Evolutionary conservation across 2,329 filamentous ascomycete genomes (phyloP).

Genomic region (Coniochaeta sp.): DNA sequence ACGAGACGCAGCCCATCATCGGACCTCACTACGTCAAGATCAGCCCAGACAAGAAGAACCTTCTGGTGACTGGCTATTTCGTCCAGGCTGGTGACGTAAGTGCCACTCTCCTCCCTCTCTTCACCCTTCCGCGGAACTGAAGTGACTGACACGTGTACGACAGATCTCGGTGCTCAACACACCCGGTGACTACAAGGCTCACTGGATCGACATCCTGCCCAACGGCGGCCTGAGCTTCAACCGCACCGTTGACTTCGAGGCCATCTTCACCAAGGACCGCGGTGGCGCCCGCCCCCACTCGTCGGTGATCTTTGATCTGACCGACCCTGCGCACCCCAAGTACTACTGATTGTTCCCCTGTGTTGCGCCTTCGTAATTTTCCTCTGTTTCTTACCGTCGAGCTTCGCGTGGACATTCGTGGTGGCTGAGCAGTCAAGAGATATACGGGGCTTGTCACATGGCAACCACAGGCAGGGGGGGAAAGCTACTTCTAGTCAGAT

Average conservation of each 20-base stretch:
- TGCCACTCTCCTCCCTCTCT: not conserved
- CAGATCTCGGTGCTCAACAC: slow-evolving; percentile 52
- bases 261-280: slow-evolving; percentile 39
- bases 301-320: slow-evolving; percentile 47
- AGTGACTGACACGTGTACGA: not conserved
- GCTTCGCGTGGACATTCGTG: too few species aligned
- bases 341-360: slow-evolving; percentile 30
- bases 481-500: not conserved
- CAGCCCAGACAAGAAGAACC: slow-evolving; percentile 55
- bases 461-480: not conserved
- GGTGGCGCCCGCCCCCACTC: slow-evolving; percentile 52
- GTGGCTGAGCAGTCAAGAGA: not conserved
- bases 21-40: slow-evolving; percentile 59
- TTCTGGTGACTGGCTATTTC: slow-evolving; percentile 59
- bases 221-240: slow-evolving; percentile 52
- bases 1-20: slow-evolving; percentile 50
- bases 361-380: not conserved
- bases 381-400: too few species aligned
- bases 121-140: not conserved
- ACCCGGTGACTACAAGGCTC: slow-evolving; percentile 52
- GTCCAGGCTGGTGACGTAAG: slow-evolving; percentile 49
- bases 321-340: slow-evolving; percentile 41
- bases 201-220: slow-evolving; percentile 50
- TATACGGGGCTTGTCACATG: not conserved
- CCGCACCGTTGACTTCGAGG: slow-evolving; percentile 48